Percentiles rank a stretch among this genome's conserved stretches.
Evolutionary conservation across 306 rosid species (phyloP).

Genomic region (Senna tora): DNA sequence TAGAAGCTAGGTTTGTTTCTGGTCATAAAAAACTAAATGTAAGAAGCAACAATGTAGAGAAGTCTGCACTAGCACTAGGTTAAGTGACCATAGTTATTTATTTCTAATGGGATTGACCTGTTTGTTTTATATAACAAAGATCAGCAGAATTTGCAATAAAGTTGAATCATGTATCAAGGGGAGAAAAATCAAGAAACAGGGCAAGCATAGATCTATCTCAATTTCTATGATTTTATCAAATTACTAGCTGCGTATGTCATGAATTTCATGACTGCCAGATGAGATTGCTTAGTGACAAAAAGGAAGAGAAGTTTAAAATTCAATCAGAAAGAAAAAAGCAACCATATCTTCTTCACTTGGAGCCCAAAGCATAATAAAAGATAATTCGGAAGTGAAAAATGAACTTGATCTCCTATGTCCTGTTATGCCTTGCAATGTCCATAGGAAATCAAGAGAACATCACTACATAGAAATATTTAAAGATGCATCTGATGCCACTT

Average conservation of each 20-base stretch:
- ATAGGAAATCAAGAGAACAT: conserved; percentile 12
- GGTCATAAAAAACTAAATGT: conserved; percentile 32
- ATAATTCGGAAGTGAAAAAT: neutral
- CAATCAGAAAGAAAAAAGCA: neutral
- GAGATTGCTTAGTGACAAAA: conserved; percentile 3
- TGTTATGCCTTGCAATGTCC: conserved; percentile 20
- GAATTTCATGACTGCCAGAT: conserved; percentile 5
- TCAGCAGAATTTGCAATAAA: neutral
- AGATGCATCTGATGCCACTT: conserved; percentile 19
- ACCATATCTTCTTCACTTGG: neutral
- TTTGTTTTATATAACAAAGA: neutral
- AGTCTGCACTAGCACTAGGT: conserved; percentile 14
- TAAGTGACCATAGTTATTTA: neutral
- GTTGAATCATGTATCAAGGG: neutral
- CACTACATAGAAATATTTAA: conserved; percentile 6
- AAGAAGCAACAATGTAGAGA: conserved; percentile 17
- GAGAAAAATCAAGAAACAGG: neutral
- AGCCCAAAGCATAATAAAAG: neutral
- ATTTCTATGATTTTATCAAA: neutral
- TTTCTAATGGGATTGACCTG: neutral
- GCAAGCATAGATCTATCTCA: neutral
- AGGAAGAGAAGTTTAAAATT: neutral
- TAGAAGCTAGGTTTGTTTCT: conserved; percentile 5
- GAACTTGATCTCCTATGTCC: neutral
- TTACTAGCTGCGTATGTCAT: neutral